phyloP scores from a whole-genome alignment of 805 yeast species.

The Millerozyma acaciae region DNA sequence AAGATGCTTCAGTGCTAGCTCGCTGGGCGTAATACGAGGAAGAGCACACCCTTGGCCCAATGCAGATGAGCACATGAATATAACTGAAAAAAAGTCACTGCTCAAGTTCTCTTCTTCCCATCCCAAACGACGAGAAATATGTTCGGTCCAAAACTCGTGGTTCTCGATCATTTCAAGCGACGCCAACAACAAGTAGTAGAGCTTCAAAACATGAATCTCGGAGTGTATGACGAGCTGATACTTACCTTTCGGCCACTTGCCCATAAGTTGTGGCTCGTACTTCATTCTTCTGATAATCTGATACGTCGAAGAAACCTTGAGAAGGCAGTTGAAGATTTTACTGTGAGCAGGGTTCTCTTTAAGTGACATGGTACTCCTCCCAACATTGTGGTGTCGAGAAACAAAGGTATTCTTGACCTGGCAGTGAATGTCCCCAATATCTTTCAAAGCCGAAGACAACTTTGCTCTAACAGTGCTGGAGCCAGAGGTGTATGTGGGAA shows the following conservation, averaged over 20 bases:
- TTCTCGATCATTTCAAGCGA: constrained; percentile 24
- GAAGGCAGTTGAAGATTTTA: constrained; percentile 17
- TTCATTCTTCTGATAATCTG: constrained; percentile 21
- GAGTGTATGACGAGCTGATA: constrained; percentile 19
- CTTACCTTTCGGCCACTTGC: constrained; percentile 28
- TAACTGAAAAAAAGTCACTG: constrained; percentile 25
- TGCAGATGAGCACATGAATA: constrained; percentile 29
- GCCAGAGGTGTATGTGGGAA: constrained; percentile 28
- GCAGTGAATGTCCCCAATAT: constrained; percentile 27
- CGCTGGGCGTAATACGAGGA: constrained; percentile 31
- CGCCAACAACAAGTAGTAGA: constrained; percentile 21
- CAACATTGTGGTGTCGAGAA: constrained; percentile 10
- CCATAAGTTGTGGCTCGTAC: constrained; percentile 27
- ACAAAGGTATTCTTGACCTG: background rate
- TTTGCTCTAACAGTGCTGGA: constrained; percentile 22
- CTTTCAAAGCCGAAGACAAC: constrained; percentile 19
- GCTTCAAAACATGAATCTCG: constrained; percentile 22
- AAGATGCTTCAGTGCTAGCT: constrained; percentile 26
- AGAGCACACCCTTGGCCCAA: constrained; percentile 20
- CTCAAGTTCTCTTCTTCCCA: constrained; percentile 25
- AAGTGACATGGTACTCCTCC: constrained; percentile 23
- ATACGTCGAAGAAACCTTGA: constrained; percentile 18
- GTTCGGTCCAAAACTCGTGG: constrained; percentile 25
- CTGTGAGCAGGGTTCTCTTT: constrained; percentile 13
- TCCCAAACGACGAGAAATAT: constrained; percentile 24